Percentiles rank a stretch among this genome's conserved stretches.
Conservation (phyloP, 78 protist genomes). For the Dictyostelium discoideum region dicty_2.7 NC_007088.5:2169001-2169500, state of each 20-base stretch:
- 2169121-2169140: not conserved
- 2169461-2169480: slow-evolving; percentile 30
- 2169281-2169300: slow-evolving; percentile 5
- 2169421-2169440: not conserved
- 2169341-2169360: not conserved
- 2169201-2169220: not conserved
- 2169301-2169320: slow-evolving; percentile 55
- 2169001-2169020: not conserved
- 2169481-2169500: not conserved
- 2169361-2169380: not conserved
- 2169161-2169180: not conserved
- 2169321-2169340: slow-evolving; percentile 1
- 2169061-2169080: not conserved
- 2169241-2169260: slow-evolving; percentile 1
- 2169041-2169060: not conserved
- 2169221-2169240: not conserved
- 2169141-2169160: not conserved
- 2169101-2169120: not conserved
- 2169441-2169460: slow-evolving; percentile 29
- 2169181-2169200: not conserved
- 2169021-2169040: slow-evolving; percentile 53
- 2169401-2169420: not conserved
- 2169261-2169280: slow-evolving; percentile 47
- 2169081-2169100: not conserved
- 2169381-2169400: not conserved